A percentile compares a stretch with the other conserved stretches of the same genome.
These are phyloP conservation scores for Dothidotthia symphoricarpi DNA, from an alignment of 2,329 filamentous ascomycete species.

Conservation along the genomic window DNA sequence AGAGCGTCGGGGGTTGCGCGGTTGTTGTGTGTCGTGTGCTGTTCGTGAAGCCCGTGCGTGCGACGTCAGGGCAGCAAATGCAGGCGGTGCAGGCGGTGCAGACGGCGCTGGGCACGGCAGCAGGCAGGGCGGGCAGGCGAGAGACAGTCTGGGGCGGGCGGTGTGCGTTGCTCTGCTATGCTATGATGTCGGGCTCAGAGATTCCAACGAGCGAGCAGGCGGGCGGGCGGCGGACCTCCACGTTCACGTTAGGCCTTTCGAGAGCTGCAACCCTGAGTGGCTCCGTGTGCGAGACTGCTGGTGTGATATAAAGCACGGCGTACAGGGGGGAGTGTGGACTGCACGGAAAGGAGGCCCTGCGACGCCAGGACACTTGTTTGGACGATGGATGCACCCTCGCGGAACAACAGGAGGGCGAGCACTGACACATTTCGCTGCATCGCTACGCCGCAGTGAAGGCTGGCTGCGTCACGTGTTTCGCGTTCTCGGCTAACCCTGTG, in stretches of 20 bases:
- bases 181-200: conserved; percentile 1
- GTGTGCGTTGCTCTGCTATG: conserved; percentile 14
- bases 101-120: conserved; percentile 7
- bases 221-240: too few species aligned
- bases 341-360: conserved; percentile 2
- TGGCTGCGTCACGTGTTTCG: conserved; percentile 18
- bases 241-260: conserved; percentile 26
- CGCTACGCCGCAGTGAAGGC: conserved; percentile 11
- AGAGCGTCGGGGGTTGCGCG: conserved; percentile 13
- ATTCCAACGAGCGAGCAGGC: conserved; percentile 26
- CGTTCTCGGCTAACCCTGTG: too few species aligned
- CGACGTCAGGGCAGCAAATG: conserved; percentile 26
- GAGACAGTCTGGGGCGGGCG: conserved; percentile 21
- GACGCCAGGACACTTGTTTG: conserved; percentile 3
- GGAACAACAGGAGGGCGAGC: conserved; percentile 1
- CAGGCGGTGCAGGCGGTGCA: conserved; percentile 8
- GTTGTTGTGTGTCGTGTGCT: conserved; percentile 41
- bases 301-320: conserved; percentile 27
- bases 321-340: conserved; percentile 2
- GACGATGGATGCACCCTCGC: conserved; percentile 1
- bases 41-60: conserved; percentile 36
- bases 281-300: conserved; percentile 17
- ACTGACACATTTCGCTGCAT: conserved; percentile 12
- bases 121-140: conserved; percentile 11
- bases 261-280: conserved; percentile 29